Evolutionary conservation across 2,329 filamentous ascomycete genomes (phyloP), one percentile per base, ranked within the genome.

Genomic region (Sarocladium strictum): DNA sequence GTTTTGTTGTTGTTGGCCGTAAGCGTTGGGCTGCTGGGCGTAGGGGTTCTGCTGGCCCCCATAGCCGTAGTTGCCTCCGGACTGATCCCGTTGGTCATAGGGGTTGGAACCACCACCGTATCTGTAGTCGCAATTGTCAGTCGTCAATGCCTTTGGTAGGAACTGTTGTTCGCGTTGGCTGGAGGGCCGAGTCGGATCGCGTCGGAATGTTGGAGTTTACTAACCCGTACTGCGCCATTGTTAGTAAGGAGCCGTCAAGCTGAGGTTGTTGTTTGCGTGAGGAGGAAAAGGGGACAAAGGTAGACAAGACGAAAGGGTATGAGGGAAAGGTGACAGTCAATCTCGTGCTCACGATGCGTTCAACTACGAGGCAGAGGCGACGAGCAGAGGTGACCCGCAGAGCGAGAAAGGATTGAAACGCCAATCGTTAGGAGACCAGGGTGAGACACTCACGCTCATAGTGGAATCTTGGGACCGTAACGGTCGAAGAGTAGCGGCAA

Each of bases 61-160:
- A 54, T 73, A 74, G 23, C 70, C 67, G 50, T 69, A 69, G 47
- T 69, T 70, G 53, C 65, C 65, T 51, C 60, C 61, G 9, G 55
- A 47, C 33, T 67, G 69, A 57, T 74, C 74, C 65, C 77, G 73
- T 64, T 85, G 73, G 63, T 83, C 81, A 63, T 80, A 85, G 54
- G 82, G 81, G 69, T 85, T 84, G 57, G 71, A 68, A 61, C 70
- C 70, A 55, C 72, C 73, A 58, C 77, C 76, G 72, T 84, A 83
- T 70, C 79, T 84, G 64, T 33, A 57, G 32, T 41, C 47, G 45
- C 38, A 32, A 50, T 41, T 52, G 68, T 75, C 62, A 75, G 69
- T 62, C 57, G 32, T 45, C n/a, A n/a, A 27, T 6, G 11, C 45
- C 27, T 32, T 27, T 27, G 12, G 43, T n/a, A 5, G 43, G 10